Percentiles rank a stretch among this genome's conserved stretches.
phyloP scores from a whole-genome alignment of 2,329 filamentous ascomycete genomes.

The Penicillium sp. region DNA sequence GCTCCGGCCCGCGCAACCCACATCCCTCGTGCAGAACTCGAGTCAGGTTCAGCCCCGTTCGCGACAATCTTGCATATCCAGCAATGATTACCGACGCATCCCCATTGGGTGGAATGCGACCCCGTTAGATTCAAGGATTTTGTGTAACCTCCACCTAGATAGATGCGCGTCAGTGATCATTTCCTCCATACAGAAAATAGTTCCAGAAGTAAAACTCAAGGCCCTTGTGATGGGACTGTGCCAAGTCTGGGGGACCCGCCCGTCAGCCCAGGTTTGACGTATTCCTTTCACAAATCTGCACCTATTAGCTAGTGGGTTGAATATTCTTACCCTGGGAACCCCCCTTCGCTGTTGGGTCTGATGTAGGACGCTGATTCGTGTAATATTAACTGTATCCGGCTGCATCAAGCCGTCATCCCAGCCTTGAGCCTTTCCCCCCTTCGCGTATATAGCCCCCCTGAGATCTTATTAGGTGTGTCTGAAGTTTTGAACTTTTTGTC shows the following conservation, averaged over 20 bases:
- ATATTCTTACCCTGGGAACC: constrained; percentile 12
- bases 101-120: constrained; percentile 11
- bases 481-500: neutral
- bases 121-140: neutral
- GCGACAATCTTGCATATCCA: constrained; percentile 3
- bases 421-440: neutral
- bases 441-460: constrained; percentile 15
- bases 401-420: neutral
- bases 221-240: constrained; percentile 9
- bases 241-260: constrained; percentile 10
- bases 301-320: constrained; percentile 16
- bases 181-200: neutral
- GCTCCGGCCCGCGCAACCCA: constrained; percentile 2
- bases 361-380: constrained; percentile 14
- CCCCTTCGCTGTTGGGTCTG: constrained; percentile 8
- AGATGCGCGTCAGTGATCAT: neutral
- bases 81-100: constrained; percentile 9
- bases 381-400: neutral
- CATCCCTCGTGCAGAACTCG: constrained; percentile 9
- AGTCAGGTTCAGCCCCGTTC: constrained; percentile 16
- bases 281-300: constrained; percentile 14
- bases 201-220: neutral
- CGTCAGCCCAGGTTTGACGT: constrained; percentile 19
- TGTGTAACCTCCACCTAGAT: neutral
- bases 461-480: neutral